Evolutionary conservation across 345 rosid genomes (phyloP), one percentile per base, ranked within the genome.

Genomic region (Hirschfeldia incana): DNA sequence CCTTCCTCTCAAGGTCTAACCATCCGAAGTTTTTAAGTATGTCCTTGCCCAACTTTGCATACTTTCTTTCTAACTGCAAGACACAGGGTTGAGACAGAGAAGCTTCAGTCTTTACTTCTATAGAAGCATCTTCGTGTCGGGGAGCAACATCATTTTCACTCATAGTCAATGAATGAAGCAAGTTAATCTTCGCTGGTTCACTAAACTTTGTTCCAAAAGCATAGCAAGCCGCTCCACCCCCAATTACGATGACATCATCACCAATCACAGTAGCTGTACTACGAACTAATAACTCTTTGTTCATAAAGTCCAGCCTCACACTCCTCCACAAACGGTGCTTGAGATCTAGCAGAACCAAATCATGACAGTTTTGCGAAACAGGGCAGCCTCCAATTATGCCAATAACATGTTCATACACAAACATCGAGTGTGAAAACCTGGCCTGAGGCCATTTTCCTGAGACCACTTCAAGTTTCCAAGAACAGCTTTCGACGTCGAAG

Each of bases 331-430:
- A 6, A 30, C 44, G 75, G 70, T 70, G 80, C 78, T 74, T 78
- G 74, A 91, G 75, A 84, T 92, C 94, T 75, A 92, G 84, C 75
- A 94, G 71, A 71, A 90, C 83, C 86, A 94, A 76, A 76, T 87
- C 95, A 85, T 88, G 93, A 62, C 78, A 81, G 78, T 88, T 87
- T 78, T 88, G 91, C 64, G 82, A 83, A 17, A 94, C 88, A 60
- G 97, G 98, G 82, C 98, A 94, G 70, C 97, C 98, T 30, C 98
- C 97, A 70, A 94, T 80, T n/a, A 92, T 69, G 75, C 98, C 98
- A 81, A 94, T 64, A 69, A 71, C 82, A 73, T 81, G 79, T 73
- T 86, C 84, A 73, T 89, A 89, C 58, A 85, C 88, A 87, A 92
- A 94, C 95, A 91, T 84, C 1, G 97, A 90, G 77, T 94, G 95